A percentile compares a stretch with the other conserved stretches of the same genome.
These are phyloP conservation scores for Kappamyces sp. DNA, from an alignment of 192 early-diverging fungal genomes.

Conservation along the genomic window DNA sequence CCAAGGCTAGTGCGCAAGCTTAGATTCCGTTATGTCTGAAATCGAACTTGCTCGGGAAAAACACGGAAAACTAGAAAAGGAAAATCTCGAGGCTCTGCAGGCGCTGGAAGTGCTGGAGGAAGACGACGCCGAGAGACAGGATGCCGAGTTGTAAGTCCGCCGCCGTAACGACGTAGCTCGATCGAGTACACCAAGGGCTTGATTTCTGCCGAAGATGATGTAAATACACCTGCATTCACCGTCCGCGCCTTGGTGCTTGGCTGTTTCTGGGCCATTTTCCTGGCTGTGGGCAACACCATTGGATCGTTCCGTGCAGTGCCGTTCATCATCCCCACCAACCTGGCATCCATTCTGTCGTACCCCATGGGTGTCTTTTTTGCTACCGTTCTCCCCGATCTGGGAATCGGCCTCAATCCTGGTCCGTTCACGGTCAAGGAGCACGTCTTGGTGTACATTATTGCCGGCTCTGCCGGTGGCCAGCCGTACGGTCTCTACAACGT, in stretches of 20 bases:
- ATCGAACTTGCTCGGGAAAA: too few relatives aligned
- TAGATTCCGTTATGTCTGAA: too few relatives aligned
- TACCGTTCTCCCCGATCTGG: constrained; percentile 48
- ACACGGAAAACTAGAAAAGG: too few relatives aligned
- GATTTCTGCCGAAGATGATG: constrained; percentile 2
- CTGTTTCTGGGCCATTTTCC: constrained; percentile 17
- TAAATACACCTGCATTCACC: constrained; percentile 20
- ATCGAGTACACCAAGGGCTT: background rate
- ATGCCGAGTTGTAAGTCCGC: too few relatives aligned
- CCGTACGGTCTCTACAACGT: constrained; percentile 24
- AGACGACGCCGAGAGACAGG: too few relatives aligned
- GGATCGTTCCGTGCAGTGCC: constrained; percentile 72
- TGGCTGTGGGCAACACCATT: constrained; percentile 6
- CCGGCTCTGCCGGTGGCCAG: constrained; percentile 28
- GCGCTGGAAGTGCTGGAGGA: too few relatives aligned
- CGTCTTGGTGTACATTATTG: constrained; percentile 50
- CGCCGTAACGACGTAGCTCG: too few relatives aligned
- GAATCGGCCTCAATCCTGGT: constrained; percentile 49
- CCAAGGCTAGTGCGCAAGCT: too few relatives aligned
- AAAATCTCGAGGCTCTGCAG: too few relatives aligned
- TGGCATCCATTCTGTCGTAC: constrained; percentile 69
- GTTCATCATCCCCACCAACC: constrained; percentile 57
- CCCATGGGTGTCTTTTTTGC: constrained; percentile 64
- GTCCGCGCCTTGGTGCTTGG: constrained; percentile 27
- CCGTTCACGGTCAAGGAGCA: constrained; percentile 67